Evolutionary conservation across 805 yeast genomes (phyloP), one percentile per base, ranked within the genome.

Genomic region (Saturnispora serradocipensis): DNA sequence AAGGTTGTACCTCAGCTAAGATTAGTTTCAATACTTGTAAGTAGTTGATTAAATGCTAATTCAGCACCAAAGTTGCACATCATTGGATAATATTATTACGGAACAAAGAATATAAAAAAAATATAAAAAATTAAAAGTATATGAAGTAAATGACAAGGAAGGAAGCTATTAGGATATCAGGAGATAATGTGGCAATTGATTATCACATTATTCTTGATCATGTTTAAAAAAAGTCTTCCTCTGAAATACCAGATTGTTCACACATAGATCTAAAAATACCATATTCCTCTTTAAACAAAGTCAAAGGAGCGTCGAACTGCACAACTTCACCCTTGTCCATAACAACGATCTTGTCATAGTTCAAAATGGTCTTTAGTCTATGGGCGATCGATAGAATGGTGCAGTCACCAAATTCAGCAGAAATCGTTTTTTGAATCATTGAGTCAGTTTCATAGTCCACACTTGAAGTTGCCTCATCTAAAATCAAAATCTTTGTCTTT

Each of bases 401-500:
- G 61, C 88, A 82, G 38, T 75, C 66, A 10, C 68, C 65, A 61
- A 85, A 85, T 58, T 82, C 86, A 3, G 62, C 61, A 0, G 71
- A 72, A 56, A 85, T 83, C 2, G 85, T 80, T 0, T 64, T 49
- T 63, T 85, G 90, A 56, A 84, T 76, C 61, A 77, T 74, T 15
- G 75, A 68, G 65, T 84, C 91, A 0, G 90, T 84, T 57, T 78
- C 85, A 60, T 80, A 80, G 63, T 85, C 91, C 18, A 85, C 90
- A 40, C 82, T 76, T 1, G 88, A 81, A 0, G 91, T 85, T 2
- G 90, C 90, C 65, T 85, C 91, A 64, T 85, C 91, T 54, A 85
- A 63, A 45, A 85, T 76, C 50, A 85, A 65, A 47, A 84, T 77
- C 59, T 74, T 79, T 13, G 84, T 69, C 39, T 74, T 73, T 54